Conservation (phyloP, 345 rosid species). For the Arabidopsis arenosa region DNA sequence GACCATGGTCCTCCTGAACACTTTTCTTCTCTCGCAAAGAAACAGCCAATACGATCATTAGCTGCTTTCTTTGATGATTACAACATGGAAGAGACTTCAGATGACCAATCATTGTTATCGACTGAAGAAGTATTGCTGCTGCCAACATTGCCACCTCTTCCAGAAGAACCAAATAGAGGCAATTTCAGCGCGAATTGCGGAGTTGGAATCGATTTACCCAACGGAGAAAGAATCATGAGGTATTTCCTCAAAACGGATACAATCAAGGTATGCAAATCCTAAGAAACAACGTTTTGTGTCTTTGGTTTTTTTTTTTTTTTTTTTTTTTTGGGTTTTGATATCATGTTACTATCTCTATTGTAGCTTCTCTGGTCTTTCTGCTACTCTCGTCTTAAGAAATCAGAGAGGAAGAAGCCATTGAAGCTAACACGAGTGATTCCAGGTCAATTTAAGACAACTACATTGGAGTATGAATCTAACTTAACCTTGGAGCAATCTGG, state of each 20-base stretch:
- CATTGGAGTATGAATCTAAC: constrained; percentile 69
- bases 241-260: constrained; percentile 78
- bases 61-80: too few relatives aligned
- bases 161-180: too few relatives aligned
- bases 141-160: too few relatives aligned
- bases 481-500: constrained; percentile 81
- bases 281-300: neutral
- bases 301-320: constrained; percentile 6
- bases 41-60: too few relatives aligned
- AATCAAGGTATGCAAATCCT: constrained; percentile 57
- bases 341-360: constrained; percentile 31
- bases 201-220: constrained; percentile 93
- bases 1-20: too few relatives aligned
- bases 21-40: too few relatives aligned
- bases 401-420: constrained; percentile 63
- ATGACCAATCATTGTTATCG: too few relatives aligned
- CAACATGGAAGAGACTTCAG: too few relatives aligned
- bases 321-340: constrained; percentile 11
- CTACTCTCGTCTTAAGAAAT: constrained; percentile 61
- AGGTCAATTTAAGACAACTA: constrained; percentile 62
- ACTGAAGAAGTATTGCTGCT: too few relatives aligned
- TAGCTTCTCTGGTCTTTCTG: constrained; percentile 97
- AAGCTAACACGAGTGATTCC: constrained; percentile 84
- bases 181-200: too few relatives aligned
- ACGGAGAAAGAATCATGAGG: constrained; percentile 86